Conservation (phyloP, 1,284 basidiomycete genomes). For the Ustilago xerochloae region DNA sequence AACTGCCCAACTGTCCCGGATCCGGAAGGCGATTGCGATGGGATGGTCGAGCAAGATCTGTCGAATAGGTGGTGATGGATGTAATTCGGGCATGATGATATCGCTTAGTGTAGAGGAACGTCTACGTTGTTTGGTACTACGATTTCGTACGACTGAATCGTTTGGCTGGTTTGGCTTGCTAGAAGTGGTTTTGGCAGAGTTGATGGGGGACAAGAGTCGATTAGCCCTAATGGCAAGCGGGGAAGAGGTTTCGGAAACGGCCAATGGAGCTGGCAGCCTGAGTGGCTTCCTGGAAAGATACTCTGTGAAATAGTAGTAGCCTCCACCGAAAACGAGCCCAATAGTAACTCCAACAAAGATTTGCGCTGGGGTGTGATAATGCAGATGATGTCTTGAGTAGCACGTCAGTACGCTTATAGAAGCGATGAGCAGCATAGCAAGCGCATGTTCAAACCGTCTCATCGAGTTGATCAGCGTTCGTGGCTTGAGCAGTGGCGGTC, state of each 20-base stretch:
- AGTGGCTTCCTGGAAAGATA: constrained; percentile 71
- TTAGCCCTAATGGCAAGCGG: constrained; percentile 25
- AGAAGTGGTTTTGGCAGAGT: constrained; percentile 7
- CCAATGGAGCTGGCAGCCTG: constrained; percentile 39
- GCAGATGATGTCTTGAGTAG: constrained; percentile 81
- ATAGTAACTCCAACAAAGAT: constrained; percentile 79
- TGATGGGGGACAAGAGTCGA: constrained; percentile 27
- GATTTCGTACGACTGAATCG: constrained; percentile 7
- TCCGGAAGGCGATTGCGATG: constrained; percentile 75
- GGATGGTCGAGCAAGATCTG: constrained; percentile 74
- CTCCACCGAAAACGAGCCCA: constrained; percentile 74
- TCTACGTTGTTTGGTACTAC: constrained; percentile 17
- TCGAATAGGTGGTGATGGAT: constrained; percentile 68
- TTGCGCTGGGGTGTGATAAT: constrained; percentile 79
- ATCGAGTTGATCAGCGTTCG: constrained; percentile 42
- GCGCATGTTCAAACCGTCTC: constrained; percentile 51
- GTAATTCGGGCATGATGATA: constrained; percentile 31
- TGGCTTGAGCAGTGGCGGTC: constrained; percentile 73
- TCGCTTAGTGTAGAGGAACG: constrained; percentile 30
- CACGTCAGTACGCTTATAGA: constrained; percentile 77
- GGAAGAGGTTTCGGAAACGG: constrained; percentile 36
- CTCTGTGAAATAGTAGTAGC: constrained; percentile 75
- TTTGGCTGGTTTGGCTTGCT: not conserved
- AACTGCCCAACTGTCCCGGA: constrained; percentile 83
- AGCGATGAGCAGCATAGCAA: constrained; percentile 73